Evolutionary conservation across 225 moss, liverwort and hornwort genomes (phyloP).

Genomic region (Polytrichum commune): DNA sequence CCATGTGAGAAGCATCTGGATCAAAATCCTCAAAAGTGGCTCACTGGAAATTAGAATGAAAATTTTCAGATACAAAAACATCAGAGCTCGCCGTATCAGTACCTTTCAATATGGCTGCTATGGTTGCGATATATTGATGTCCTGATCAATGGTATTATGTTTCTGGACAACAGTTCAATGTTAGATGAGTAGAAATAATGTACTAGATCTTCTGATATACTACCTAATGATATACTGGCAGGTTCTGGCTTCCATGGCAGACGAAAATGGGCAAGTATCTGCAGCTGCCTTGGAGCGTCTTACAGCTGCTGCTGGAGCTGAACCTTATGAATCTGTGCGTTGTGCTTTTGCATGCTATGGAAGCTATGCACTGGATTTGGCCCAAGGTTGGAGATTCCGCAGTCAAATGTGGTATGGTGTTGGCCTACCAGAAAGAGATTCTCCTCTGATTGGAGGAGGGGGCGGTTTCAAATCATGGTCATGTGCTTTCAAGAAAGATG

Average conservation of each 20-base stretch:
- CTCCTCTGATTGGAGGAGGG: constrained; percentile 61
- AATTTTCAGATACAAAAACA: no score
- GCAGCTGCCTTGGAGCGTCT: constrained; percentile 82
- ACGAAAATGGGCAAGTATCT: constrained; percentile 82
- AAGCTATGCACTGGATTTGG: constrained; percentile 73
- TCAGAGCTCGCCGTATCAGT: no score
- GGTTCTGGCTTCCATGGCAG: constrained; percentile 83
- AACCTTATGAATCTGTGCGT: constrained; percentile 84
- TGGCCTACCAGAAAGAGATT: constrained; percentile 55
- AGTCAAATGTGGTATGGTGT: constrained; percentile 98
- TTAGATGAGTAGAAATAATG: no score
- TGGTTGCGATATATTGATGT: no score
- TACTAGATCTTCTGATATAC: no score
- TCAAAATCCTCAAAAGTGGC: no score
- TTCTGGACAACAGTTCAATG: no score
- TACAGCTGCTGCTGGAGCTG: constrained; percentile 84
- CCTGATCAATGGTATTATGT: no score
- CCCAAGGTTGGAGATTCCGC: constrained; percentile 75
- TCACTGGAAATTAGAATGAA: no score
- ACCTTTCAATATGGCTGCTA: no score
- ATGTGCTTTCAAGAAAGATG: constrained; percentile 63
- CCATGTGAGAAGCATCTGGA: no score
- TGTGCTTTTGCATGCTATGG: constrained; percentile 93
- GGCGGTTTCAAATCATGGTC: constrained; percentile 72
- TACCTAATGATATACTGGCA: constrained; percentile 9